Evolutionary conservation across 352 stramenopile species (phyloP), one percentile per base, ranked within the genome.

Genomic region (Elongisporangium senticosum): DNA sequence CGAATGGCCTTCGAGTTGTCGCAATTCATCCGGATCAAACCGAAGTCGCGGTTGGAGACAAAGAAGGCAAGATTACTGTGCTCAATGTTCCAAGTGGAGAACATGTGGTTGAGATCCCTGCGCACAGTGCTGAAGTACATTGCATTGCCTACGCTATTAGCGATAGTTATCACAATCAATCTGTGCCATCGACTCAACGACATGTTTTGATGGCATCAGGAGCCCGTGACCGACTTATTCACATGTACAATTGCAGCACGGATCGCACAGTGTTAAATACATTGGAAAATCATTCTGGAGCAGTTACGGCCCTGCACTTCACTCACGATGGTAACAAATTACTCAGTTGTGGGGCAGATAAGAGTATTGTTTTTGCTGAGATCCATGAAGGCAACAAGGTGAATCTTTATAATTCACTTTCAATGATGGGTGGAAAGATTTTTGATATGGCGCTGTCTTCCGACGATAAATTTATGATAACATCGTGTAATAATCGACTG

Each of bases 401-500:
- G 11, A 50, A 49, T 10, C 65, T 68, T 2, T 75, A 79, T 21
- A 88, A 87, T 51, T 76, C 73, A 11, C 24, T 92, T 4, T 56
- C 80, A 14, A 74, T 86, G 22, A 56, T 39, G 2, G 68, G 68
- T n/a, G 84, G 86, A 19, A 91, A 93, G 53, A 69, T 96, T 21
- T 90, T 85, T 53, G 86, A 87, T 24, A 75, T 95, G 40, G 69
- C 79, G 17, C 52, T 97, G 39, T 77, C 89, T 0, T 77, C 74
- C 1, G 87, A 89, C 51, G 78, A 80, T 51, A 77, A 95, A 24
- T 76, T 71, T 24, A 47, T 93, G 15, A 57, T 95, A 11, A 86
- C 79, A 7, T 71, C 69, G 10, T 81, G 88, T 51, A 90, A 94
- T 59, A 95, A 96, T 56, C 77, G 77, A 5, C 64, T 98, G 2